Conservation (phyloP, 2,329 filamentous ascomycete species). For the Fusarium sambucinum region DNA sequence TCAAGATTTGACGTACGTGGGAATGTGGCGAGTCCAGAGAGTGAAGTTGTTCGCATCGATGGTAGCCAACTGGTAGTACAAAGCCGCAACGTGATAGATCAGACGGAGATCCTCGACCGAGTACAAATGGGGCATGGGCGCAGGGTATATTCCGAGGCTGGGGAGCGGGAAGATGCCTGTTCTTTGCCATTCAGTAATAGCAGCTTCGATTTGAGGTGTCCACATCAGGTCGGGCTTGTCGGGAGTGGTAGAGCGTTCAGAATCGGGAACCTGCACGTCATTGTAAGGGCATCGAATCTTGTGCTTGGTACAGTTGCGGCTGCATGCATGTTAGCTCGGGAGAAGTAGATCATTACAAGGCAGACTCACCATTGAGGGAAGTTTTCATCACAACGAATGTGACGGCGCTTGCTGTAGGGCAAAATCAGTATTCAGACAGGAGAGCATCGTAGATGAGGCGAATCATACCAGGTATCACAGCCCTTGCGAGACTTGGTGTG, state of each 20-base stretch:
- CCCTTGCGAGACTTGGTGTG: constrained; percentile 99
- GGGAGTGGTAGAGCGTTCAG: constrained; percentile 70
- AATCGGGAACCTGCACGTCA: constrained; percentile 77
- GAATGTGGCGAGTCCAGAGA: constrained; percentile 92
- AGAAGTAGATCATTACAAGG: not conserved
- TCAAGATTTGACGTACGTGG: constrained; percentile 73
- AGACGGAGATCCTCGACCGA: constrained; percentile 84
- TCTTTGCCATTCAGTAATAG: constrained; percentile 84
- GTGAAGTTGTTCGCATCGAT: constrained; percentile 86
- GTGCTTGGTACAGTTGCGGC: constrained; percentile 98
- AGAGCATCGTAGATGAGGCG: constrained; percentile 3
- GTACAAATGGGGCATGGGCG: constrained; percentile 78
- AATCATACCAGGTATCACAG: constrained; percentile 85
- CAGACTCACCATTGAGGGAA: constrained; percentile 90
- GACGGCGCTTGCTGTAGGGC: constrained; percentile 78
- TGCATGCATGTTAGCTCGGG: constrained; percentile 55
- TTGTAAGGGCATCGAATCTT: constrained; percentile 99
- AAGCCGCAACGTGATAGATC: constrained; percentile 88
- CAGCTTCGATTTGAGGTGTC: constrained; percentile 85
- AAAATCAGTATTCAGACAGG: constrained; percentile 15
- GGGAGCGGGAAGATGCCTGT: constrained; percentile 89
- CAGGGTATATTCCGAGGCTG: constrained; percentile 80
- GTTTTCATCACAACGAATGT: constrained; percentile 97
- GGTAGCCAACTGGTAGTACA: constrained; percentile 84
- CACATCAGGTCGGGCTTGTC: constrained; percentile 81